Evolutionary conservation across 352 stramenopile species (phyloP).

Genomic region (Globisporangium uncinulatum): DNA sequence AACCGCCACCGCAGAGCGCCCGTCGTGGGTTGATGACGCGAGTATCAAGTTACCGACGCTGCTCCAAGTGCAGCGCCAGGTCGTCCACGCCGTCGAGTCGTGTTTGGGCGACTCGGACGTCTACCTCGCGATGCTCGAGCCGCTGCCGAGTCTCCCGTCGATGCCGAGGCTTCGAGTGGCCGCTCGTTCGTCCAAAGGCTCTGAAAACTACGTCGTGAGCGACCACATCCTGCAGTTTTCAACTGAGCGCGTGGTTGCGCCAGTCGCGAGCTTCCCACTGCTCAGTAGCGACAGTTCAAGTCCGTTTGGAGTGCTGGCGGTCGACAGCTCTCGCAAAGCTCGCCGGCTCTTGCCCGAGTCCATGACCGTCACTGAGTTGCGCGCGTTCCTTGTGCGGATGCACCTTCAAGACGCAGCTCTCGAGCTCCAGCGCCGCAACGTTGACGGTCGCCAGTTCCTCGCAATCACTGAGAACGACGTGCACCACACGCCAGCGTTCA

Average conservation of each 20-base stretch:
- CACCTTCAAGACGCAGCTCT: slow-evolving; percentile 37
- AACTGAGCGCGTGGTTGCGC: slow-evolving; percentile 19
- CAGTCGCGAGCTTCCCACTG: slow-evolving; percentile 56
- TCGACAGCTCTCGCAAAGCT: slow-evolving; percentile 54
- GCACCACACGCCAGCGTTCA: slow-evolving; percentile 40
- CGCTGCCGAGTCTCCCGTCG: slow-evolving; percentile 30
- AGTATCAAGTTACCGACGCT: slow-evolving; percentile 42
- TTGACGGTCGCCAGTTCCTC: slow-evolving; percentile 40
- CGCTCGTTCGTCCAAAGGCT: slow-evolving; percentile 41
- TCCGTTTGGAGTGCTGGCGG: slow-evolving; percentile 43
- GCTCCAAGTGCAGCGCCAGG: slow-evolving; percentile 50
- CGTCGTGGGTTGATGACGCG: slow-evolving; percentile 10
- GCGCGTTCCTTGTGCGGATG: slow-evolving; percentile 51
- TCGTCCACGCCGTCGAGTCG: slow-evolving; percentile 43
- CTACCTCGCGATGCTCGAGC: slow-evolving; percentile 62
- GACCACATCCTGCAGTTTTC: slow-evolving; percentile 23
- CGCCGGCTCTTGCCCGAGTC: slow-evolving; percentile 38
- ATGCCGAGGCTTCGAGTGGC: slow-evolving; percentile 39
- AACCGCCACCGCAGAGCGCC: slow-evolving; percentile 1
- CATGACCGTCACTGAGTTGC: slow-evolving; percentile 44
- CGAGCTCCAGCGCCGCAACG: slow-evolving; percentile 34
- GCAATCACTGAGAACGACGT: slow-evolving; percentile 45
- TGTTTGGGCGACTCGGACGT: slow-evolving; percentile 68
- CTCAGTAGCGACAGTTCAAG: background rate
- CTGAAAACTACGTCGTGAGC: background rate